phyloP scores from a whole-genome alignment of 163 green algal genomes.

The Scenedesmus sp. region DNA sequence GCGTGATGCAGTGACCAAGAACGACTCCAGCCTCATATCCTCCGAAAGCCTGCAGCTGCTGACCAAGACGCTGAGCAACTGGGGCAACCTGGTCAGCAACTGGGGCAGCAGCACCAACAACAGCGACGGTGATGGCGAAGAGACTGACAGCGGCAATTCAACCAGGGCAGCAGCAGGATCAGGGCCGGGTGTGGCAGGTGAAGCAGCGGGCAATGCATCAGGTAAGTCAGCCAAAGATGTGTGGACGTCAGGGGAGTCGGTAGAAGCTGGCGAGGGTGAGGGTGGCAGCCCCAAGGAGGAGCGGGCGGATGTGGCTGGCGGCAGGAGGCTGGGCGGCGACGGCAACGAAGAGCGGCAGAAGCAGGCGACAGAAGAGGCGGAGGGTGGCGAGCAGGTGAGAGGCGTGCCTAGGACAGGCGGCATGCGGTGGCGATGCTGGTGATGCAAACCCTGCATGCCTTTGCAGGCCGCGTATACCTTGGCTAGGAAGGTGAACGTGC shows the following conservation, averaged over 20 bases:
- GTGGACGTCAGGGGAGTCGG: background rate
- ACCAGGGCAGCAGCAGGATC: background rate
- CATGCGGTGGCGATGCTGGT: background rate
- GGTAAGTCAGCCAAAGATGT: background rate
- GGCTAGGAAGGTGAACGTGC: too few relatives aligned
- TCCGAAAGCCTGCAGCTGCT: constrained; percentile 32
- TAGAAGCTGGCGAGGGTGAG: background rate
- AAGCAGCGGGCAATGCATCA: background rate
- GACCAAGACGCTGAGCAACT: constrained; percentile 19
- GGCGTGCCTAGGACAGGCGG: too few relatives aligned
- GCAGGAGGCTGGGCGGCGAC: background rate
- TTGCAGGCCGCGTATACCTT: too few relatives aligned
- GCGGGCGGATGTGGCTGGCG: background rate
- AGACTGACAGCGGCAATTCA: background rate
- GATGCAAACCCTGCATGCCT: too few relatives aligned
- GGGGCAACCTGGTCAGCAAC: constrained; percentile 21
- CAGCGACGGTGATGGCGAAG: background rate
- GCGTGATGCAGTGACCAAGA: constrained; percentile 24
- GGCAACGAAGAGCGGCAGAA: background rate
- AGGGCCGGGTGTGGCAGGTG: background rate
- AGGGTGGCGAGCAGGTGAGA: background rate
- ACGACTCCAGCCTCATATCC: constrained; percentile 30
- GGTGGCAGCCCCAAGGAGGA: background rate
- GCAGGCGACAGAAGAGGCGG: background rate
- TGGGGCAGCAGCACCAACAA: constrained; percentile 13